Base-by-base conservation (phyloP, 164 flowering plant species). In the Nymphaea thermarum region DNA sequence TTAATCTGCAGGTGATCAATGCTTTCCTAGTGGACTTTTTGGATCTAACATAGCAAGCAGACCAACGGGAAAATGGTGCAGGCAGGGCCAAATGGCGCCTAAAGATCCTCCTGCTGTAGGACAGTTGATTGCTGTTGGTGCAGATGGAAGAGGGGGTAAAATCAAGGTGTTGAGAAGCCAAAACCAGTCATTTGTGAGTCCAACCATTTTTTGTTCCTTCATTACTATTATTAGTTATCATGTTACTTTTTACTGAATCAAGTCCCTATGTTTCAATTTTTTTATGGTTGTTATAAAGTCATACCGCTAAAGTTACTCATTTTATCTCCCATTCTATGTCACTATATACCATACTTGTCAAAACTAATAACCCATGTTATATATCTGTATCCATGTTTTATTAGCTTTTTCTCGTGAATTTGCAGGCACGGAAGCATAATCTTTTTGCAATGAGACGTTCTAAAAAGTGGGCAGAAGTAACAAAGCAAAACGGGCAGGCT, bases 131-230 rank as follows among this genome's bases (percentile, higher is more conserved):
- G 70, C 93, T 65, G 85, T 80, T 74, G 97, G 98, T 61, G 86
- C 98, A 71, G 99, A 95, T 83, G 99, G 99, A 18, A 85, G 87
- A 81, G 99, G 99, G 65, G 98, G 99, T 18, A 81, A 74, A 75
- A 67, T 89, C 41, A 92, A 92, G 80, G 89, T 87, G 55, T 69
- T 92, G 73, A 83, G 91, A 79, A 75, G 91, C 71, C 71, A 69
- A 36, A 77, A 66, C 68, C 84, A 80, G 18, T 57, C 79, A 44
- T 42, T 67, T 82, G 96, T 91, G 65, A 18, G 89, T 71, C 60
- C 11, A 47, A 47, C 3, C 55, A 6, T 47, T 47, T 12, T 47
- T 47, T 47, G 12, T 12, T 12, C 12, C 55, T 47, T 47, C 55
- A 47, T 47, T 47, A 47, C 2, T 47, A 6, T 47, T 47, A 7